Conservation (phyloP, 768 basidiomycete genomes). For the Suillus subluteus region DNA sequence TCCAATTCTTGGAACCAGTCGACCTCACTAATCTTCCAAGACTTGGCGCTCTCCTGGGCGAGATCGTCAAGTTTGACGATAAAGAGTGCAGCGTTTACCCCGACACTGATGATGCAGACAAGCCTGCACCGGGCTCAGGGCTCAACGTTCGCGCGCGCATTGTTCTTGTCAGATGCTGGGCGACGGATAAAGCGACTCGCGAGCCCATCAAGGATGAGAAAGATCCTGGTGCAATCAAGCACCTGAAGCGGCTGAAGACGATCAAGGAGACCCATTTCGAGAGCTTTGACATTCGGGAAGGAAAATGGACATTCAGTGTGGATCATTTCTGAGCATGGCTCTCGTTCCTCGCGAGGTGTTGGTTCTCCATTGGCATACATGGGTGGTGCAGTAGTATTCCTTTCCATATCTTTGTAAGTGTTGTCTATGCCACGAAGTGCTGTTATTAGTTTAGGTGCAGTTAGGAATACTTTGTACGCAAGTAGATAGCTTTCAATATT, state of each 20-base stretch:
- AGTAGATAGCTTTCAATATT: constrained; percentile 23
- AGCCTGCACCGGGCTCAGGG: constrained; percentile 82
- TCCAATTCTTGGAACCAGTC: constrained; percentile 77
- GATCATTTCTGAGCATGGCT: constrained; percentile 74
- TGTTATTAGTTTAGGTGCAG: constrained; percentile 23
- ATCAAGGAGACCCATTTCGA: constrained; percentile 90
- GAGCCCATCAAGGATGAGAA: constrained; percentile 85
- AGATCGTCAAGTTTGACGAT: constrained; percentile 84
- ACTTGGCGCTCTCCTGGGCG: constrained; percentile 83
- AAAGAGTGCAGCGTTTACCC: constrained; percentile 95
- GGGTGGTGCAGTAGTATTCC: not conserved
- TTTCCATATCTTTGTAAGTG: not conserved
- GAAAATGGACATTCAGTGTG: constrained; percentile 93
- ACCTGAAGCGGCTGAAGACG: constrained; percentile 78
- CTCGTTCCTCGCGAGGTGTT: not conserved
- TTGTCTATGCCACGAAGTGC: constrained; percentile 13
- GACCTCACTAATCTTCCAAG: constrained; percentile 86
- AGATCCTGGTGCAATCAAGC: constrained; percentile 68
- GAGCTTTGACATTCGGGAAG: constrained; percentile 75
- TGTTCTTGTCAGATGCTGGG: constrained; percentile 80
- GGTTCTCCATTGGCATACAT: not conserved
- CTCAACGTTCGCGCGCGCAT: constrained; percentile 88
- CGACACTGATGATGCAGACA: constrained; percentile 82
- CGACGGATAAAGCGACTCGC: constrained; percentile 87
- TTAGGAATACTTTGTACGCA: constrained; percentile 16